A percentile compares a stretch with the other conserved stretches of the same genome.
phyloP scores from a whole-genome alignment of 2,329 filamentous ascomycete species.

The Ceratocystis colombiana region DNA sequence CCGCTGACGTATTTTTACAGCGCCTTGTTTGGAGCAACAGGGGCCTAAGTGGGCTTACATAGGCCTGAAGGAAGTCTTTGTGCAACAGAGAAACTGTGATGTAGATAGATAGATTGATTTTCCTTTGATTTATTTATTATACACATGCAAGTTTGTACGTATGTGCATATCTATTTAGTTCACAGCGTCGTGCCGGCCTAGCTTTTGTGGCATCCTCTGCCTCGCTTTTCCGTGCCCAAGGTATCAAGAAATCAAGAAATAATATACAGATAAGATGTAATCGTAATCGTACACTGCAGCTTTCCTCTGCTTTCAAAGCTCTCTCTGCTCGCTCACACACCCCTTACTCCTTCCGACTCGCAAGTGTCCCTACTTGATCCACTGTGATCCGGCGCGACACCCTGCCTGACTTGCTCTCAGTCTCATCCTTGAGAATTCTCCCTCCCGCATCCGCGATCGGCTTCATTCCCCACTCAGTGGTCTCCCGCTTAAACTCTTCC shows the following conservation, averaged over 20 bases:
- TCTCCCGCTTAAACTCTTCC: not conserved
- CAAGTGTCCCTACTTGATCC: not conserved
- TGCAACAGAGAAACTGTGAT: not conserved
- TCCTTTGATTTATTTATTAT: not conserved
- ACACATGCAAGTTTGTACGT: too few relatives aligned
- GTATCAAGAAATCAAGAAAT: not conserved
- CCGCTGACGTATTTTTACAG: slow-evolving; percentile 13
- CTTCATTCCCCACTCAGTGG: not conserved
- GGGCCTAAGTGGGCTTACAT: slow-evolving; percentile 7
- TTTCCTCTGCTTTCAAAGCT: not conserved
- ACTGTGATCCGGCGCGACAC: not conserved
- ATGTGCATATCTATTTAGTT: not conserved
- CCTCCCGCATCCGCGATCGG: not conserved
- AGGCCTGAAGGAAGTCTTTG: not conserved
- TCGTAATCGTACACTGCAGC: slow-evolving; percentile 5
- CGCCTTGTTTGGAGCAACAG: not conserved
- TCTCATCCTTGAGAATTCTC: not conserved
- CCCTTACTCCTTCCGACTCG: not conserved
- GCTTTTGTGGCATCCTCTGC: too few relatives aligned
- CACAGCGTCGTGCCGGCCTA: not conserved
- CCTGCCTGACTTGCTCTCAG: not conserved
- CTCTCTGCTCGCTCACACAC: not conserved
- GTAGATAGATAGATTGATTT: too few relatives aligned
- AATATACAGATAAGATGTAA: not conserved
- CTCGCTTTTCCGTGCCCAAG: too few relatives aligned